A percentile compares a stretch with the other conserved stretches of the same genome.
These are phyloP conservation scores for Dioscorea alata DNA, from an alignment of 106 monocot genomes.

Conservation along the genomic window DNA sequence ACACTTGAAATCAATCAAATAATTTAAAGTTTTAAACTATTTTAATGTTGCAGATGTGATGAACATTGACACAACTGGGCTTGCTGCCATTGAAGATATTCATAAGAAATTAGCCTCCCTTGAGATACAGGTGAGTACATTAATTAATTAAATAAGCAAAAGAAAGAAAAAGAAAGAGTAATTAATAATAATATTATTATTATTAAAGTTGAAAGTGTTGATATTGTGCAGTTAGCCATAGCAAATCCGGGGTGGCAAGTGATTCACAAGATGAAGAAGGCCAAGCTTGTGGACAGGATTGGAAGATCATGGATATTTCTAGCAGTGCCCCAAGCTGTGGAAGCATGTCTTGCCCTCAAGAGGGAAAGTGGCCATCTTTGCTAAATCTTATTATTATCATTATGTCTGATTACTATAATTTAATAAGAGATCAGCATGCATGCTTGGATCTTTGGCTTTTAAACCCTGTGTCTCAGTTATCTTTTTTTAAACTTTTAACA, in stretches of 20 bases:
- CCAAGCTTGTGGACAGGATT: constrained; percentile 37
- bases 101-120: constrained; percentile 43
- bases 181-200: too few species aligned
- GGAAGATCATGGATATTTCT: constrained; percentile 56
- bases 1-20: neutral
- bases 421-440: too few species aligned
- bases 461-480: too few species aligned
- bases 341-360: constrained; percentile 43
- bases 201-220: too few species aligned
- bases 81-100: constrained; percentile 52
- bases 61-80: constrained; percentile 79
- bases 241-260: constrained; percentile 66
- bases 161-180: neutral
- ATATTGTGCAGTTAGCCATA: constrained; percentile 45
- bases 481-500: too few species aligned
- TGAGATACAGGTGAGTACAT: constrained; percentile 47
- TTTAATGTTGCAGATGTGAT: constrained; percentile 52
- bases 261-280: constrained; percentile 74
- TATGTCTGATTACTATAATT: too few species aligned
- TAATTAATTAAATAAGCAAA: neutral
- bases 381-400: neutral
- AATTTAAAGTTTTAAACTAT: neutral
- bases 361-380: constrained; percentile 6
- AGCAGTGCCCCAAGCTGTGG: constrained; percentile 67
- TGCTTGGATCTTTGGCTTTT: too few species aligned